Percentiles rank a stretch among this genome's conserved stretches.
phyloP scores from a whole-genome alignment of 2,329 filamentous ascomycete genomes.

The Cyphellophora europaea region DNA sequence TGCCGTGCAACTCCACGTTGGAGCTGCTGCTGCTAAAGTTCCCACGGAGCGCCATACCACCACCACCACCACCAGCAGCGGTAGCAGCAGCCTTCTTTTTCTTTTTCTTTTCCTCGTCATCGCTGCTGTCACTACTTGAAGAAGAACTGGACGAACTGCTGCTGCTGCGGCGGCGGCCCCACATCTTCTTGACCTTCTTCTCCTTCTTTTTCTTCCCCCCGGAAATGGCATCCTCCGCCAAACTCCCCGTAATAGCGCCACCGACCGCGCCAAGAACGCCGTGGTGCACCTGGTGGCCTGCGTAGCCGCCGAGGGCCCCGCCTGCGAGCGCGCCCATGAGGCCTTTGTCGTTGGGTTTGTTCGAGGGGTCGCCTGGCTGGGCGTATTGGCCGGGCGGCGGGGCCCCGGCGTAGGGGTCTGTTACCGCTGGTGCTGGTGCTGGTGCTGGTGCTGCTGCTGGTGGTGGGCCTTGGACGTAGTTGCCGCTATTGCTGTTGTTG shows the following conservation, averaged over 20 bases:
- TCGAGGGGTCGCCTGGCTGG: no score
- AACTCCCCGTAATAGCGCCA: slow-evolving; percentile 36
- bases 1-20: slow-evolving; percentile 24
- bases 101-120: slow-evolving; percentile 16
- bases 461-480: no score
- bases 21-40: slow-evolving; percentile 27
- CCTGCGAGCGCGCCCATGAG: slow-evolving; percentile 37
- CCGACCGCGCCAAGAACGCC: slow-evolving; percentile 39
- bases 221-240: slow-evolving; percentile 32
- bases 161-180: slow-evolving; percentile 8
- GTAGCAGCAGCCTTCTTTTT: slow-evolving; percentile 9
- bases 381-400: no score
- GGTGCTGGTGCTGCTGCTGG: slow-evolving; percentile 7
- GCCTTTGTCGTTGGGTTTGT: slow-evolving; percentile 34
- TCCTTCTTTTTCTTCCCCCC: slow-evolving; percentile 13
- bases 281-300: slow-evolving; percentile 36
- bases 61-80: slow-evolving; percentile 6
- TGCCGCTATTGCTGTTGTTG: no score
- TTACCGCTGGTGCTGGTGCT: slow-evolving; percentile 7
- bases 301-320: slow-evolving; percentile 36
- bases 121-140: slow-evolving; percentile 9
- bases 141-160: slow-evolving; percentile 12
- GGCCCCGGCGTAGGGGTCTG: no score
- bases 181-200: not conserved
- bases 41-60: slow-evolving; percentile 18